Evolutionary conservation across 805 yeast species (phyloP).

Genomic region (Grigorovia jiainica): DNA sequence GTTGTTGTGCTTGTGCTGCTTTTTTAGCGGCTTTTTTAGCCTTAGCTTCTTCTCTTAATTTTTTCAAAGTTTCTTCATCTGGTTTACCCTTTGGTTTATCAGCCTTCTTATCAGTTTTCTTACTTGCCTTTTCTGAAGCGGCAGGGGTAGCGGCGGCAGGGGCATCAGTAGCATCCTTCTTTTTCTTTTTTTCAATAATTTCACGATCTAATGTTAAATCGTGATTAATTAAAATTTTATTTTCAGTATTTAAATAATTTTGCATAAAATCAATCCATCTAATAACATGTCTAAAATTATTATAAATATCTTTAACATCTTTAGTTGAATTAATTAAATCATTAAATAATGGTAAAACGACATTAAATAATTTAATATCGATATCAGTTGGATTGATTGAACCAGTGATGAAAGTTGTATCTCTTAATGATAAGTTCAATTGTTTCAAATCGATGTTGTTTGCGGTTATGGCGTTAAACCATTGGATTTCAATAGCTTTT

Average conservation of each 20-base stretch:
- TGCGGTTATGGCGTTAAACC: slow-evolving; percentile 56
- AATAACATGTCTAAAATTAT: slow-evolving; percentile 67
- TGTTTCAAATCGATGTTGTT: slow-evolving; percentile 46
- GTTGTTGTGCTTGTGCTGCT: slow-evolving; percentile 44
- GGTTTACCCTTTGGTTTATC: slow-evolving; percentile 35
- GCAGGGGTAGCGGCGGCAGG: slow-evolving; percentile 7
- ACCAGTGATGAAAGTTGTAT: slow-evolving; percentile 63
- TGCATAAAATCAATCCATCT: slow-evolving; percentile 93
- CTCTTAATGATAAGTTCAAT: slow-evolving; percentile 62
- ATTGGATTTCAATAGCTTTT: slow-evolving; percentile 68
- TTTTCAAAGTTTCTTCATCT: slow-evolving; percentile 39
- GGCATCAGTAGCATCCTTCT: slow-evolving; percentile 10
- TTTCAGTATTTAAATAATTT: slow-evolving; percentile 45
- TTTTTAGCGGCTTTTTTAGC: slow-evolving; percentile 50
- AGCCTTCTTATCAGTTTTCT: slow-evolving; percentile 26
- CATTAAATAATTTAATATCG: slow-evolving; percentile 65
- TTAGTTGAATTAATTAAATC: slow-evolving; percentile 42
- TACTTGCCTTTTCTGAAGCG: slow-evolving; percentile 13
- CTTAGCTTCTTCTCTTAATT: slow-evolving; percentile 43
- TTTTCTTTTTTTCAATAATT: slow-evolving; percentile 45
- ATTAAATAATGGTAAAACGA: slow-evolving; percentile 51
- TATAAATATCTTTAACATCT: slow-evolving; percentile 40
- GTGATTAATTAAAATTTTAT: slow-evolving; percentile 50
- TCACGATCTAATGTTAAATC: slow-evolving; percentile 67
- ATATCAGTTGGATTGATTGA: slow-evolving; percentile 48